Percentiles rank a stretch among this genome's conserved stretches.
phyloP scores from a whole-genome alignment of 202 grass and related monocot species.

The Bolboschoenoplectus hybrid region DNA sequence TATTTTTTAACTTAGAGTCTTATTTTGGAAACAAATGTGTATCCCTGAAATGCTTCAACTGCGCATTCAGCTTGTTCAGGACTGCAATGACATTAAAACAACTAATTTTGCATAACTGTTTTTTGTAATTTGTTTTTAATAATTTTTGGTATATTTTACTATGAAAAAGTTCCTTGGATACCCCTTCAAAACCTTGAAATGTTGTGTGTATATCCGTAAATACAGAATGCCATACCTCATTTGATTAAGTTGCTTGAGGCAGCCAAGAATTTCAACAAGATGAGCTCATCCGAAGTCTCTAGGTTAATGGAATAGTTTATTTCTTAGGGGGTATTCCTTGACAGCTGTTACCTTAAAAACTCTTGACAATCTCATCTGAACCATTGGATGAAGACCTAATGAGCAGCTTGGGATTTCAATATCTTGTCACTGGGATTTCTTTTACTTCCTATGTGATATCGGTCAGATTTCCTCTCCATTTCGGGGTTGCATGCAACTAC shows the following conservation, averaged over 20 bases:
- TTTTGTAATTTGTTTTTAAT: background rate
- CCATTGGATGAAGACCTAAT: background rate
- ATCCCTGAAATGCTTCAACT: background rate
- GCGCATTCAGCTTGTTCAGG: background rate
- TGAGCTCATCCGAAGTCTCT: background rate
- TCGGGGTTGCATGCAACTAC: too few species aligned
- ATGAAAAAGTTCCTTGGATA: background rate
- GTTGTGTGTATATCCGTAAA: background rate
- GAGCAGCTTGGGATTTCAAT: too few species aligned
- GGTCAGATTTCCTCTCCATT: too few species aligned
- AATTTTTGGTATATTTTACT: background rate
- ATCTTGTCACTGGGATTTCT: too few species aligned
- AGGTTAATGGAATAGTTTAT: background rate
- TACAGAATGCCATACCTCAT: background rate
- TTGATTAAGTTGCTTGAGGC: background rate
- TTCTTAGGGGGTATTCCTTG: background rate
- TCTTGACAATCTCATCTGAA: slow-evolving; percentile 7
- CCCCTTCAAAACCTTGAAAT: background rate
- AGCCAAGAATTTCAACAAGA: background rate
- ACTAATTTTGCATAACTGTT: background rate
- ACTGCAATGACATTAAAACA: background rate
- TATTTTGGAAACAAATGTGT: background rate
- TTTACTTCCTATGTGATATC: too few species aligned
- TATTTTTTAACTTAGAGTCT: background rate
- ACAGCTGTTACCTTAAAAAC: background rate